Evolutionary conservation across 257 asterid genomes (phyloP), one percentile per base, ranked within the genome.

Genomic region (Rehmannia glutinosa): DNA sequence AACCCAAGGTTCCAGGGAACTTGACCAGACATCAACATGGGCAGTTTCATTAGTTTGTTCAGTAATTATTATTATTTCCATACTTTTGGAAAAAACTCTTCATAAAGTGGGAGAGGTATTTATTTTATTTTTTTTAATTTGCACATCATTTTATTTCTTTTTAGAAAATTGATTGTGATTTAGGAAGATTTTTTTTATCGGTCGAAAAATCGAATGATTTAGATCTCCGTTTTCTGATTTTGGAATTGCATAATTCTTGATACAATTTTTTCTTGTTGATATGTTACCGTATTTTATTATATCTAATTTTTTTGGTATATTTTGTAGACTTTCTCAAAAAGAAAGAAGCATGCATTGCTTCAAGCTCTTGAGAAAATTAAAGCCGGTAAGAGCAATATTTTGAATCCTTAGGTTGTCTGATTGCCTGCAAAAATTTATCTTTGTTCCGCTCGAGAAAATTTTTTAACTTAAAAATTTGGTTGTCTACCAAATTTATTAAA

Each of bases 341-440:
- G 71, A 62, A 77, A 71, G 72, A 86, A 86, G 73, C 57, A 47
- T 21, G 86, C 86, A 16, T 69, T 88, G 84, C 77, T 76, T 52
- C 89, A 88, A 72, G 94, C 96, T 53, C 81, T 88, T 28, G 95
- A 86, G 81, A 88, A 88, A 66, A 86, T 88, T 72, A 86, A 88
- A 82, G 81, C 82, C 0, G 95, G 96, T 88, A 69, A 62, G 75
- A 36, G 30, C 42, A 43, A 3, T 32, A 32, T 32, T 32, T n/a
- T n/a, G 38, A 5, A 32, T 32, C 38, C 38, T 3, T 1, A 32
- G 7, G 38, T 32, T n/a, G n/a, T n/a, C n/a, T n/a, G n/a, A n/a
- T n/a, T n/a, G n/a, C n/a, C n/a, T n/a, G n/a, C n/a, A n/a, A n/a
- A n/a, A n/a, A n/a, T n/a, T n/a, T n/a, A n/a, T n/a, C n/a, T n/a